Conservation (phyloP, 1,284 basidiomycete species). For the Cerrena zonata region DNA sequence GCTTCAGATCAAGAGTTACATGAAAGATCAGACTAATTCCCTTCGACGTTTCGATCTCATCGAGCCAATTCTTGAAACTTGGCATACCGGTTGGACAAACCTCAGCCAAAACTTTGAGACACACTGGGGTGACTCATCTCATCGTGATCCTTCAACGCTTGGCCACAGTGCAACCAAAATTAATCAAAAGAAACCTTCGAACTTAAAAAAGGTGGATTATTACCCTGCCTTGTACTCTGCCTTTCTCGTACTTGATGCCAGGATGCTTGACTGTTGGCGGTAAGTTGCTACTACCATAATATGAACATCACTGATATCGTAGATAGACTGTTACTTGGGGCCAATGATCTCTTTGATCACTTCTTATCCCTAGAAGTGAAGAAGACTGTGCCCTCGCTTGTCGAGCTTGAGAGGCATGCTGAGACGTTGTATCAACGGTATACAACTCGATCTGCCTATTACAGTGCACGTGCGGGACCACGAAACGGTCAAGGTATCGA, state of each 20-base stretch:
- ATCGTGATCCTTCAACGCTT: constrained; percentile 23
- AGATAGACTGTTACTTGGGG: no score
- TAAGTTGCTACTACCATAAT: no score
- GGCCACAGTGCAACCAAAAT: constrained; percentile 24
- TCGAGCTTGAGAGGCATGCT: background rate
- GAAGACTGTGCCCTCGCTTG: constrained; percentile 1
- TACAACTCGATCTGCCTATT: background rate
- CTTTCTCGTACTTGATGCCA: constrained; percentile 22
- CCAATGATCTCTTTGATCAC: constrained; percentile 11
- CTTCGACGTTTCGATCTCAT: no score
- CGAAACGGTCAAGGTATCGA: no score
- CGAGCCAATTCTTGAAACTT: no score
- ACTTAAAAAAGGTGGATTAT: constrained; percentile 28
- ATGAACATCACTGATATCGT: no score
- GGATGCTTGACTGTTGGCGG: constrained; percentile 28
- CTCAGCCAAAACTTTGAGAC: no score
- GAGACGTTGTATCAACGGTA: constrained; percentile 3
- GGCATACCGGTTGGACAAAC: no score
- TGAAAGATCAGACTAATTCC: no score
- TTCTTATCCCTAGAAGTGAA: constrained; percentile 4
- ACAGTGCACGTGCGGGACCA: background rate
- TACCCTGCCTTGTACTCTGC: constrained; percentile 19
- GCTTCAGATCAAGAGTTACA: no score
- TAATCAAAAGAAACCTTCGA: constrained; percentile 18
- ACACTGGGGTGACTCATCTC: no score